A percentile compares a stretch with the other conserved stretches of the same genome.
phyloP scores from a whole-genome alignment of 169 alveolate genomes.

The Eimeria necatrix region DNA sequence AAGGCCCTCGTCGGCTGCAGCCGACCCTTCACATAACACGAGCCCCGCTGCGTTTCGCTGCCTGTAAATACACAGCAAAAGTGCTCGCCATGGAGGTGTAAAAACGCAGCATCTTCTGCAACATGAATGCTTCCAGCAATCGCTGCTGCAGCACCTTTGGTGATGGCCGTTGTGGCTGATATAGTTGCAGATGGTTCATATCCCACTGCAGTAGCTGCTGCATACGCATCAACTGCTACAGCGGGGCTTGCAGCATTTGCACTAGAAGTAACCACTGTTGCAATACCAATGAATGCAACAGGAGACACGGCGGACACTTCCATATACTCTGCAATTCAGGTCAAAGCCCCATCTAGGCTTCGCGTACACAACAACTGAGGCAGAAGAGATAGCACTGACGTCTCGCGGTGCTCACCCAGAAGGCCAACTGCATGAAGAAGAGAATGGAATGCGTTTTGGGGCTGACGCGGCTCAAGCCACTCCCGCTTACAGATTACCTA shows the following conservation, averaged over 20 bases:
- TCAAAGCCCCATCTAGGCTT: not conserved
- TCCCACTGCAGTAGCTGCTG: slow-evolving; percentile 28
- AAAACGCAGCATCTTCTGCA: not conserved
- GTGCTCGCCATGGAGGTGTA: not conserved
- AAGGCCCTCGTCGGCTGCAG: slow-evolving; percentile 88
- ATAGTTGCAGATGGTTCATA: not conserved
- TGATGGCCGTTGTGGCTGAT: not conserved
- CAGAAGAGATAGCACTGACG: not conserved
- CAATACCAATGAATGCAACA: not conserved
- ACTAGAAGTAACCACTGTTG: slow-evolving; percentile 24
- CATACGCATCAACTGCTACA: not conserved
- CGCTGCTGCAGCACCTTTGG: not conserved
- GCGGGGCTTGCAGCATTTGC: not conserved
- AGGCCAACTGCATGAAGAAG: not conserved
- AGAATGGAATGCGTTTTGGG: not conserved
- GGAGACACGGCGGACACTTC: not conserved
- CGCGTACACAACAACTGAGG: not conserved
- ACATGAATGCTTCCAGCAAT: not conserved
- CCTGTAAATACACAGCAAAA: slow-evolving; percentile 18
- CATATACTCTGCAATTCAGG: not conserved
- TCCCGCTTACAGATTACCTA: slow-evolving; percentile 7
- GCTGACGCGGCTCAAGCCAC: not conserved
- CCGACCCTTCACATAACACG: slow-evolving; percentile 87
- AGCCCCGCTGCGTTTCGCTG: slow-evolving; percentile 25
- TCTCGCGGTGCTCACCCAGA: not conserved